Conservation (phyloP, 192 early-diverging fungal genomes). For the Oehlia diaphana region DNA sequence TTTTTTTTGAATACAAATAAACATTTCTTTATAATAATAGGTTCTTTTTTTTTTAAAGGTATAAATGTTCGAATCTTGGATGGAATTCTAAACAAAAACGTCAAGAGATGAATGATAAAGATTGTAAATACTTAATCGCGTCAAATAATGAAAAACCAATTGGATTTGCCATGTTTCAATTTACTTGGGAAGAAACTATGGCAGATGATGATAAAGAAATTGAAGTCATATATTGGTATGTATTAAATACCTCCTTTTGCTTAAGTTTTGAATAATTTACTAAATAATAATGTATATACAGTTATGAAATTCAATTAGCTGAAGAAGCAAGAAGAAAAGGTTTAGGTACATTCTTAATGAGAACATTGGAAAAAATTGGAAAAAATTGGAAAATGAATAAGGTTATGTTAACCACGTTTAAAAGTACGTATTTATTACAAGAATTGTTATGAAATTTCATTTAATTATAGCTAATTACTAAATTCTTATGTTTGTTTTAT, state of each 20-base stretch:
- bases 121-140: conserved; percentile 57
- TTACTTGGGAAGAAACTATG: conserved; percentile 58
- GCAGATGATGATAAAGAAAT: conserved; percentile 44
- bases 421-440: conserved; percentile 34
- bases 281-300: conserved; percentile 24
- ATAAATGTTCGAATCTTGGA: conserved; percentile 56
- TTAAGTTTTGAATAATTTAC: not conserved
- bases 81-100: conserved; percentile 54
- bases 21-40: not conserved
- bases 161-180: conserved; percentile 52
- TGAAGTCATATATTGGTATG: conserved; percentile 66
- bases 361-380: conserved; percentile 50
- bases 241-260: not conserved
- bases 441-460: not conserved
- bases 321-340: conserved; percentile 42
- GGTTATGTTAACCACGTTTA: conserved; percentile 63
- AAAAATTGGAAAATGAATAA: conserved; percentile 52
- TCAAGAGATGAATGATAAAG: conserved; percentile 48
- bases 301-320: conserved; percentile 64
- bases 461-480: not conserved
- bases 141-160: conserved; percentile 33
- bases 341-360: conserved; percentile 56
- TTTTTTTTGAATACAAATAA: not conserved
- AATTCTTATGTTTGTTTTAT: not conserved
- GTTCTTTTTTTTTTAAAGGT: conserved; percentile 33